A percentile compares a stretch with the other conserved stretches of the same genome.
These are phyloP conservation scores for Cantharellus anzutake DNA, from an alignment of 768 basidiomycete species.

Conservation along the genomic window DNA sequence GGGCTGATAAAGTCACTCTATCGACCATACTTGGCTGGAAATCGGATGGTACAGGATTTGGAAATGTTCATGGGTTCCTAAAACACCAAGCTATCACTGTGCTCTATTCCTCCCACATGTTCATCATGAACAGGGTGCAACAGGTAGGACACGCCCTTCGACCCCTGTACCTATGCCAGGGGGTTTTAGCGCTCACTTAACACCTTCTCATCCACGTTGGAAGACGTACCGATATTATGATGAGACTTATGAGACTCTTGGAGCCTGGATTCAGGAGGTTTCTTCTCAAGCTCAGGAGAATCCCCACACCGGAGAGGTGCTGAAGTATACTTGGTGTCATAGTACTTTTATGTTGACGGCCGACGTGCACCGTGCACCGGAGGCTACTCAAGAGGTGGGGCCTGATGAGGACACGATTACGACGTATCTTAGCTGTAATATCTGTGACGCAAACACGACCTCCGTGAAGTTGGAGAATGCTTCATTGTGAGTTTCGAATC, in stretches of 20 bases:
- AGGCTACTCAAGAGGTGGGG: background rate
- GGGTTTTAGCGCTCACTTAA: background rate
- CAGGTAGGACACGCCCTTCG: background rate
- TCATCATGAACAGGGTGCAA: background rate
- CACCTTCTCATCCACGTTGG: slow-evolving; percentile 22
- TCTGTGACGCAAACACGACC: slow-evolving; percentile 24
- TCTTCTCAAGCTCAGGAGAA: slow-evolving; percentile 6
- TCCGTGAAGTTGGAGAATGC: slow-evolving; percentile 26
- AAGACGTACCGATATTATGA: slow-evolving; percentile 33
- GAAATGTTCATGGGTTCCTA: slow-evolving; percentile 32
- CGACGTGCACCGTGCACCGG: slow-evolving; percentile 1
- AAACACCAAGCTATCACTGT: slow-evolving; percentile 38
- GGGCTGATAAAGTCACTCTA: slow-evolving; percentile 38
- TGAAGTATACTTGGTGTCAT: background rate
- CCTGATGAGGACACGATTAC: slow-evolving; percentile 15
- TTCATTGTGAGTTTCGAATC: slow-evolving; percentile 26
- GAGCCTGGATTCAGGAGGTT: slow-evolving; percentile 12
- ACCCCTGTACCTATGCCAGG: background rate
- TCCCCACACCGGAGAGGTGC: background rate
- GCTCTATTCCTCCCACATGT: slow-evolving; percentile 20
- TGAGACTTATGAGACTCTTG: slow-evolving; percentile 12
- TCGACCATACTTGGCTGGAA: slow-evolving; percentile 40
- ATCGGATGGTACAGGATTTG: slow-evolving; percentile 25
- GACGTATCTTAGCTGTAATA: slow-evolving; percentile 32
- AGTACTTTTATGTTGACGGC: background rate